Percentiles rank a stretch among this genome's conserved stretches.
Evolutionary conservation across 345 rosid genomes (phyloP).

Genomic region (Durio zibethinus): DNA sequence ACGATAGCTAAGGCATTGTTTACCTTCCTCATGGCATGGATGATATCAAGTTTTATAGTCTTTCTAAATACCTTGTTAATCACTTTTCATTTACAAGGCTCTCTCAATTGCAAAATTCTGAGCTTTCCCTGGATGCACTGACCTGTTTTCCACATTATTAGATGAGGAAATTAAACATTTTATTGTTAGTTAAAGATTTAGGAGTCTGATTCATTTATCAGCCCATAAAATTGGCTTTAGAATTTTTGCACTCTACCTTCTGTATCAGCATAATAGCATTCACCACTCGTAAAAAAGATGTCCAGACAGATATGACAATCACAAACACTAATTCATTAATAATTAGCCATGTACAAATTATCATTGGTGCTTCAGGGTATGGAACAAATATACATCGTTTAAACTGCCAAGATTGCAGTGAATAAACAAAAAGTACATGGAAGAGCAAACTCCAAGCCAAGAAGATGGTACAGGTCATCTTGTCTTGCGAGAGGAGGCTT

Average conservation of each 20-base stretch:
- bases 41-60: neutral
- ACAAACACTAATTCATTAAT: neutral
- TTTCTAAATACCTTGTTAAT: too few species aligned
- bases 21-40: neutral
- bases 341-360: neutral
- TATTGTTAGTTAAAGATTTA: too few species aligned
- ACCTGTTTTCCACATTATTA: neutral
- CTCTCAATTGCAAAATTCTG: neutral
- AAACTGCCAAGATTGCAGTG: neutral
- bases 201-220: too few species aligned
- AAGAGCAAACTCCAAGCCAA: neutral
- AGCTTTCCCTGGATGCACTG: neutral
- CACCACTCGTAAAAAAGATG: neutral
- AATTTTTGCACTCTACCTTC: neutral
- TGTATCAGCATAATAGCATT: neutral
- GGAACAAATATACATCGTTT: neutral
- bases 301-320: neutral
- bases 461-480: constrained; percentile 4
- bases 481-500: constrained; percentile 28
- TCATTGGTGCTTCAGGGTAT: neutral
- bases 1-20: neutral
- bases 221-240: neutral
- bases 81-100: neutral
- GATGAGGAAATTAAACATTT: neutral
- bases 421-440: neutral